Base-by-base conservation (phyloP, 495 filamentous ascomycete genomes). In the Aspergillus indologenus region DNA sequence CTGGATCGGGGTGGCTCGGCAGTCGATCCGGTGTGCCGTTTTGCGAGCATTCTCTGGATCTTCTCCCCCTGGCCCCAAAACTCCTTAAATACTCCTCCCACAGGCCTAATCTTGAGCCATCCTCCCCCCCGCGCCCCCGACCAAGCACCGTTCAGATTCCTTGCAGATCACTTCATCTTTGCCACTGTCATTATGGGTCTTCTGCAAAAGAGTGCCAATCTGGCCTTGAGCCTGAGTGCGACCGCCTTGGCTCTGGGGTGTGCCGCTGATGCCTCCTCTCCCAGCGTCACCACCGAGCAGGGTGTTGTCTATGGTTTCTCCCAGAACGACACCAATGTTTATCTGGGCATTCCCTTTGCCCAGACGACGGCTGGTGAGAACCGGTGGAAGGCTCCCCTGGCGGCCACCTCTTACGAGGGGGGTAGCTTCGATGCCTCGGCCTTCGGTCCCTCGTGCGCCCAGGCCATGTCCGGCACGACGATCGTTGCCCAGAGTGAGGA, bases 341-440 rank as follows among this genome's bases (percentile, higher is more conserved):
- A 58, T 53, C 50, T 68, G 50, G 69, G 69, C 26, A 67, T 71
- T 19, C 69, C 69, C 0, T 71, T 71, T 24, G 69, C 65, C 0
- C 58, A 65, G 52, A 55, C 66, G 14, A 67, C 69, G 17, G 61
- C 59, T 31, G 69, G 66, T 1, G 54, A 66, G 43, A 67, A 69
- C 40, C 66, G 68, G 2, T 71, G 65, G 66, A 68, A 66, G 60
- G 63, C 65, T 12, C 65, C 68, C 15, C 48, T 61, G 47, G 2
- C 61, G 15, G 49, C 65, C 22, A 4, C 40, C 34, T n/a, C 59
- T 19, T 65, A 57, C 26, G 46, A 48, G 26, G 54, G 56, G 0
- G 63, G 61, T n/a, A 47, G 22, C 18, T 52, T 63, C 44, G 53
- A 70, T 54, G 68, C 68, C 3, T 63, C 61, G 21, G 17, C 60